Evolutionary conservation across 2,329 filamentous ascomycete species (phyloP), one percentile per base, ranked within the genome.

Genomic region (Biscogniauxia mediterranea): DNA sequence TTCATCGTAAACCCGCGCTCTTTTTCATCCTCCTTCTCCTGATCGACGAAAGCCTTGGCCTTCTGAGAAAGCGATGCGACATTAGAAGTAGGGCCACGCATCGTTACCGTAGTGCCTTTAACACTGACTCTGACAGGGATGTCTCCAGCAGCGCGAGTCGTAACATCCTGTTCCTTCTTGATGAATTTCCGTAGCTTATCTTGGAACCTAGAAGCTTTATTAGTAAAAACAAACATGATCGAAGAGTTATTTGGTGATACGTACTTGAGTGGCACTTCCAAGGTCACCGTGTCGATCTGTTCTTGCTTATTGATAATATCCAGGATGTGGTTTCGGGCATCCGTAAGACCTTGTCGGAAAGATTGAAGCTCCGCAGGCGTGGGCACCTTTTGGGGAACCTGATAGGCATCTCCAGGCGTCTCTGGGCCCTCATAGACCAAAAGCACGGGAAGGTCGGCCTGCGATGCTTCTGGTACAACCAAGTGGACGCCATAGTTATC

Each of bases 1-100:
- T 85, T 87, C 61, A 91, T 80, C 2, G 87, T 93, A 78, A 93
- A 96, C 52, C 92, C 93, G 62, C 94, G 91, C 78, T 98, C 94
- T 73, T 95, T 91, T 77, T 98, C 94, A 64, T 98, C 93, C 74
- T 92, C 85, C 79, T 93, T 91, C 77, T 96, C 93, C 73, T 96
- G 90, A 72, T 90, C 88, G 21, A 98, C 82, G 72, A 97, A 98
- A 6, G 85, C 85, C 61, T 85, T 78, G 58, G 96, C 86, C 80
- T 93, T 95, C 42, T 83, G 78, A 28, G 85, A 83, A 49, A 98
- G 83, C 1, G 86, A 85, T 56, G 90, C 85, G 3, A 97, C 92
- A 21, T 85, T 84, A 19, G 86, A 85, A 54, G 84, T 79, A 21
- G 93, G 93, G 21, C 94, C 94, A 62, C 91, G 89, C 62, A 97